Evolutionary conservation across 805 yeast species (phyloP).

Genomic region (Nakazawaea pomicola): DNA sequence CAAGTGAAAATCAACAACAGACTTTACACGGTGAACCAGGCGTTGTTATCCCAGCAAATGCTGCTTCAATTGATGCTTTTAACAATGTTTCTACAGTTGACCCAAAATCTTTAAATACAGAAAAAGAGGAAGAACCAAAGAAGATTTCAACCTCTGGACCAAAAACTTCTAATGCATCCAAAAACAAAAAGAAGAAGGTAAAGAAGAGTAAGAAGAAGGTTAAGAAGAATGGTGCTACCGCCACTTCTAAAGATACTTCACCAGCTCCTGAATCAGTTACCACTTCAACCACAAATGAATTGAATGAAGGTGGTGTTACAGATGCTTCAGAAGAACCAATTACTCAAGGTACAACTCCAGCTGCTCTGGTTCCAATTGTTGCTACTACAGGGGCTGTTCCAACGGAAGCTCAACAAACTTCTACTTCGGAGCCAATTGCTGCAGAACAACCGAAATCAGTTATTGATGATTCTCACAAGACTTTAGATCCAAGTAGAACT

Average conservation of each 20-base stretch:
- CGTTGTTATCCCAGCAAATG: constrained; percentile 49
- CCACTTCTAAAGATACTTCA: constrained; percentile 10
- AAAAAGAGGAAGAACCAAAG: constrained; percentile 6
- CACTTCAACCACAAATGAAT: constrained; percentile 4
- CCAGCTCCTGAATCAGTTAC: constrained; percentile 14
- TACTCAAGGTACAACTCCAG: constrained; percentile 13
- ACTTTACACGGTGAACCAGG: constrained; percentile 73
- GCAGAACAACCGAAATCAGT: too few relatives aligned
- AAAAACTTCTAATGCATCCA: neutral
- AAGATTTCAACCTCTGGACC: constrained; percentile 9
- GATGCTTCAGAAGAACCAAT: constrained; percentile 9
- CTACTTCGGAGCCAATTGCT: constrained; percentile 7
- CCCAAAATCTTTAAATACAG: constrained; percentile 46
- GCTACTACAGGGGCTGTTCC: constrained; percentile 11
- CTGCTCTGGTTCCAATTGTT: constrained; percentile 14
- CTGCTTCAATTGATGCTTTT: constrained; percentile 56
- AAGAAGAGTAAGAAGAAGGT: constrained; percentile 27
- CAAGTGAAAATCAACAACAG: constrained; percentile 35
- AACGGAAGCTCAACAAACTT: neutral
- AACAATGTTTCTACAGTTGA: constrained; percentile 37
- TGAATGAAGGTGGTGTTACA: constrained; percentile 13
- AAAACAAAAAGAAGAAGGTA: constrained; percentile 24
- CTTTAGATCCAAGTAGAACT: neutral
- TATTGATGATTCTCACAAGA: constrained; percentile 3
- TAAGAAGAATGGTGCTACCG: constrained; percentile 18